phyloP scores from a whole-genome alignment of 768 basidiomycete genomes.

The Xerocomellus intermedius region DNA sequence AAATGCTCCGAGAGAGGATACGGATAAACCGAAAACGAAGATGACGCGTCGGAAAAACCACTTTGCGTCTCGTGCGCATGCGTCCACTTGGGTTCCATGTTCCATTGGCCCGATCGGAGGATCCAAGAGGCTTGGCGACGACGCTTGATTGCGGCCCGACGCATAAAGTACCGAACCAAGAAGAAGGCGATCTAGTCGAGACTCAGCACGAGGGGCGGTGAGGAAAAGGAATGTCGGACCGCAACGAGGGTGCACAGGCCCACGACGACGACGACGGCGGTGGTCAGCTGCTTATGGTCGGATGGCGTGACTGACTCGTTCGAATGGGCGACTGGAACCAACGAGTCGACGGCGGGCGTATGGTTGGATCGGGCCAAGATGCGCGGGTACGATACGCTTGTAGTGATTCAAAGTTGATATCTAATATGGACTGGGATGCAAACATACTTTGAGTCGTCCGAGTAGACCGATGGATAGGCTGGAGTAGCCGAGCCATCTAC shows the following conservation, averaged over 20 bases:
- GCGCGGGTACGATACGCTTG: neutral
- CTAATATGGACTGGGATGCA: neutral
- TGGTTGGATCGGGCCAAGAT: neutral
- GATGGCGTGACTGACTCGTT: neutral
- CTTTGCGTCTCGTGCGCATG: slow-evolving; percentile 6
- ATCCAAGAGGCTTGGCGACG: slow-evolving; percentile 29
- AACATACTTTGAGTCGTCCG: slow-evolving; percentile 6
- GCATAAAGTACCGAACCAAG: slow-evolving; percentile 15
- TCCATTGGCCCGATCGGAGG: slow-evolving; percentile 20
- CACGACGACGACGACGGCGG: neutral
- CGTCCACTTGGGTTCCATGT: slow-evolving; percentile 15
- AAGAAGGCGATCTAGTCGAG: slow-evolving; percentile 12
- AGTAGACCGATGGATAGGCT: neutral
- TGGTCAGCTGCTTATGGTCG: neutral
- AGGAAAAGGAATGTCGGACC: slow-evolving; percentile 7
- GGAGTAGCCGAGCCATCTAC: neutral
- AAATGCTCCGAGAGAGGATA: slow-evolving; percentile 19
- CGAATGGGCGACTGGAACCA: slow-evolving; percentile 1
- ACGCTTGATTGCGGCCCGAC: slow-evolving; percentile 16
- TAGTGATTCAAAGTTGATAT: neutral
- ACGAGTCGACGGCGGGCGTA: slow-evolving; percentile 15
- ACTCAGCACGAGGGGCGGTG: neutral
- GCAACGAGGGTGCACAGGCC: slow-evolving; percentile 1
- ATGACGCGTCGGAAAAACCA: slow-evolving; percentile 14
- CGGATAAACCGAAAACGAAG: slow-evolving; percentile 16